A percentile compares a stretch with the other conserved stretches of the same genome.
phyloP scores from a whole-genome alignment of 2,329 filamentous ascomycete genomes.

The Penicillium sumatraense region DNA sequence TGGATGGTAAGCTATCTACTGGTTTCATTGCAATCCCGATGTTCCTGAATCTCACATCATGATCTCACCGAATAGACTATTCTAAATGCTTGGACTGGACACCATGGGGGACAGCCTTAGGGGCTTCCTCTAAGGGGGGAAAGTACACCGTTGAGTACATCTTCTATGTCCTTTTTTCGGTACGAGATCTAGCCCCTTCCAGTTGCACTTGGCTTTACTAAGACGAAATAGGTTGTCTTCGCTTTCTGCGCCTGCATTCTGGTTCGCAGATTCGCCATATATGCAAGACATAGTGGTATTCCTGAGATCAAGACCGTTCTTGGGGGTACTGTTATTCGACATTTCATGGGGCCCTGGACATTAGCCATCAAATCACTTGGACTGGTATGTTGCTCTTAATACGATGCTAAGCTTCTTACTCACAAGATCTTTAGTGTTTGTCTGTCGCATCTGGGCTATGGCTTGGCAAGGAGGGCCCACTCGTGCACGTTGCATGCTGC shows the following conservation, averaged over 20 bases:
- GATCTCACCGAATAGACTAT: slow-evolving; percentile 54
- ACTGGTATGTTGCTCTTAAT: slow-evolving; percentile 60
- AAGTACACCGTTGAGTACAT: slow-evolving; percentile 85
- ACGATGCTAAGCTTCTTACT: slow-evolving; percentile 18
- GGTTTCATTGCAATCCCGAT: neutral
- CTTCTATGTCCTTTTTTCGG: slow-evolving; percentile 83
- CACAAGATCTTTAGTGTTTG: slow-evolving; percentile 67
- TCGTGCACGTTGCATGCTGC: slow-evolving; percentile 96
- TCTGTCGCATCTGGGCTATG: slow-evolving; percentile 94
- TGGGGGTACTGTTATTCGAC: slow-evolving; percentile 88
- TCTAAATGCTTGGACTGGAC: slow-evolving; percentile 86
- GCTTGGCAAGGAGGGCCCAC: slow-evolving; percentile 92
- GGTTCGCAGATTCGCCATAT: slow-evolving; percentile 80
- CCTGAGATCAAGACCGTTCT: slow-evolving; percentile 97
- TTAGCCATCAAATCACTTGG: slow-evolving; percentile 87
- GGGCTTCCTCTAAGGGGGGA: slow-evolving; percentile 67
- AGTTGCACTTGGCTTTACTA: slow-evolving; percentile 10
- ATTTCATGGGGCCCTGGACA: slow-evolving; percentile 87
- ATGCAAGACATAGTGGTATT: slow-evolving; percentile 94
- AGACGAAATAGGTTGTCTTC: slow-evolving; percentile 67
- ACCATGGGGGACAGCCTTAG: slow-evolving; percentile 78
- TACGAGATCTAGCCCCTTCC: slow-evolving; percentile 43
- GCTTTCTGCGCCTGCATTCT: slow-evolving; percentile 77
- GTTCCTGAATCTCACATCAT: slow-evolving; percentile 7
- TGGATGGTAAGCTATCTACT: slow-evolving; percentile 60